Evolutionary conservation across 2,329 filamentous ascomycete species (phyloP).

Genomic region (Aspergillus sp.): DNA sequence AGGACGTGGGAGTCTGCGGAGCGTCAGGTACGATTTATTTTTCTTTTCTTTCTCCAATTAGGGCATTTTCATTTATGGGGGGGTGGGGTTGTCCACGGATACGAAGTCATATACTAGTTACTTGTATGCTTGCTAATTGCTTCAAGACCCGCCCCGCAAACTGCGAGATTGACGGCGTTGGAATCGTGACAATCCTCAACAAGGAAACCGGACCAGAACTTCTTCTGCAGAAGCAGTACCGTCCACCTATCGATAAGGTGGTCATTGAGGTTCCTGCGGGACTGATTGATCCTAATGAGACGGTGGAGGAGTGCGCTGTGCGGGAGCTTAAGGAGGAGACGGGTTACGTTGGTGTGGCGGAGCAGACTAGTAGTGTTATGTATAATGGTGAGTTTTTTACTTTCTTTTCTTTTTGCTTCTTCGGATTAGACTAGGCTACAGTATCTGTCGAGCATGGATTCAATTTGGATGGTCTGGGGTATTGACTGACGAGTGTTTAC

Average conservation of each 20-base stretch:
- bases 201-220: conserved; percentile 54
- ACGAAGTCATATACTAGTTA: too few species aligned
- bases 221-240: conserved; percentile 61
- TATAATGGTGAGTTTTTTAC: conserved; percentile 44
- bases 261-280: conserved; percentile 64
- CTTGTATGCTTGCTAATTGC: not conserved
- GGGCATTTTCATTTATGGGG: too few species aligned
- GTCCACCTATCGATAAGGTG: conserved; percentile 60
- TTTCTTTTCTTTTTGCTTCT: not conserved
- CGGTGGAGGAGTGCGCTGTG: conserved; percentile 57
- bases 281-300: conserved; percentile 60
- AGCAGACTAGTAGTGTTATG: conserved; percentile 47
- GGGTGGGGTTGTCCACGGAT: too few species aligned
- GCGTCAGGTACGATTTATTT: conserved; percentile 43
- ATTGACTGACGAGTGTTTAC: not conserved
- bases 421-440: too few species aligned
- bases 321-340: conserved; percentile 65
- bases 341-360: conserved; percentile 58
- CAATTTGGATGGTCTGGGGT: too few species aligned
- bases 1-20: conserved; percentile 51
- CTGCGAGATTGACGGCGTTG: conserved; percentile 58
- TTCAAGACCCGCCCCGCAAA: conserved; percentile 53
- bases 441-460: too few species aligned
- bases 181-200: conserved; percentile 61
- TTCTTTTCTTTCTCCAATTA: too few species aligned